Base-by-base conservation (phyloP, 2,329 filamentous ascomycete species). In the Teratosphaeria gauchensis region DNA sequence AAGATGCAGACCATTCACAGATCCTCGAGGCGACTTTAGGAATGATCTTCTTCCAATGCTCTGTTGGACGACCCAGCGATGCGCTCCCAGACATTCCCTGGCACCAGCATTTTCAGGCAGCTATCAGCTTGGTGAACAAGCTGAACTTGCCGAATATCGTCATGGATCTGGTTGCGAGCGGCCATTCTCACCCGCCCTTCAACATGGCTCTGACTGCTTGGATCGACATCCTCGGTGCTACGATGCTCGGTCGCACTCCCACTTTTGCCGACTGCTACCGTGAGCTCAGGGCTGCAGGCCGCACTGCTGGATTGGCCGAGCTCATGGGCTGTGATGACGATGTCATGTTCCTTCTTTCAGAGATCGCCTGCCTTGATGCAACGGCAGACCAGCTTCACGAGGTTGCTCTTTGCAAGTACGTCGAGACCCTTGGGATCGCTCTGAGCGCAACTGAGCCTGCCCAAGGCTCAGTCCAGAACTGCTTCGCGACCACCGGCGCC, bases 281-380 rank as follows among this genome's bases (percentile, higher is more conserved):
- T 55, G 87, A 94, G 73, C 95, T 96, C 80, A 90, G 96, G 73
- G 83, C 96, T 56, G 77, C 74, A 54, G 77, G 78, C 28, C 76
- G 80, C 5, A 76, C 78, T 2, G 88, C 89, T 9, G 94, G 94
- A 11, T 82, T 99, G 42, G 86, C 88, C 56, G 91, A 95, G 77
- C 82, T 97, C 56, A 97, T 97, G 92, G 94, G 94, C 66, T 97
- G 94, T 74, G 92, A 97, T 64, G 94, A 99, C 75, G 85, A 86
- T 24, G 88, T 97, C 75, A 96, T 99, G 91, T 97, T 96, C 74
- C 81, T 97, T 68, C 95, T 99, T 72, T 95, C 91, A 1, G 94
- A 99, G 76, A 96, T 97, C 68, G 90, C 92, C 57, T 97, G 94
- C 74, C 84, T 99, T 56, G 94, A 97, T 73, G 88, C 89, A 3